Evolutionary conservation across 805 yeast species (phyloP), one percentile per base, ranked within the genome.

Genomic region (Lipomyces japonicus): DNA sequence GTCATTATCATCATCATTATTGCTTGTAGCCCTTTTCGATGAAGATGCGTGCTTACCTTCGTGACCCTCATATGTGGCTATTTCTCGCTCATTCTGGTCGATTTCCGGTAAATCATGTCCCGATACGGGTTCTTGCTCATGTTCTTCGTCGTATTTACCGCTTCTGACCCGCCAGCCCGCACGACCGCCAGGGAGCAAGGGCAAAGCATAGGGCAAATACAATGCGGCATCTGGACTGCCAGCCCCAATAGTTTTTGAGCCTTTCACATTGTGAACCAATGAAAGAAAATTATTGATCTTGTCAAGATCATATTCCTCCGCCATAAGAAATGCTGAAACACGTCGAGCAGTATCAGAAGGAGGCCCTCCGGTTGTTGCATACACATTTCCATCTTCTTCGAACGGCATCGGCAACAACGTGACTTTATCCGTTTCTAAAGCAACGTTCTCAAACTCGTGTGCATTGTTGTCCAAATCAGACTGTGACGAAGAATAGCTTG

Each of bases 311-410:
- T 88, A 82, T 28, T 84, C 86, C 50, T 88, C 97, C 16, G 96
- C 82, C 3, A 90, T 83, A 58, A 88, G 78, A 68, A 91, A 91
- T 1, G 97, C 97, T 0, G 97, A 90, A 48, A 90, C 89, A 55
- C 98, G 69, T 6, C 37, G 37, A n/a, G n/a, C 36, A 56, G 10
- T 31, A 25, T 19, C 28, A n/a, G 19, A 4, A 16, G 42, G 12
- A 23, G 23, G 16, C 36, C 34, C 32, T 23, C 42, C 41, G n/a
- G 36, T 3, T 21, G 16, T 9, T 34, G 32, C 21, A n/a, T n/a
- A 2, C 21, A 5, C 5, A 35, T 35, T 14, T 34, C 32, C 6
- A 7, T 43, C 25, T 24, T 18, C 5, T 6, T 26, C 34, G 5
- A 6, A 12, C 34, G 46, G 46, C 25, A 36, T 3, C 21, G 49